A percentile compares a stretch with the other conserved stretches of the same genome.
phyloP scores from a whole-genome alignment of 106 monocot genomes.

The Agapanthus africanus region DNA sequence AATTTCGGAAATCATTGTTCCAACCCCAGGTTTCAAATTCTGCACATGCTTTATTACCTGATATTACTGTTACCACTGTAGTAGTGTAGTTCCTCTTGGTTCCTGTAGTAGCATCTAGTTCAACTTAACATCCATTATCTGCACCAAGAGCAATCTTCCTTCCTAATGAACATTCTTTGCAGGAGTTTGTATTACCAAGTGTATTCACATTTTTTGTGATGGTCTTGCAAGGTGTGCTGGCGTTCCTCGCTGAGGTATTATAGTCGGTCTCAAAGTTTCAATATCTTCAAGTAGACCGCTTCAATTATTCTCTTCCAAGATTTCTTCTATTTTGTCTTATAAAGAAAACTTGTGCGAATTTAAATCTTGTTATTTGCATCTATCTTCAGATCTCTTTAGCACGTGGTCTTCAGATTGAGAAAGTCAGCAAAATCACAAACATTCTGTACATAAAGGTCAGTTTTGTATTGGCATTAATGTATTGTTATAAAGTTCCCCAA shows the following conservation, averaged over 20 bases:
- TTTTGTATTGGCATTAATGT: neutral
- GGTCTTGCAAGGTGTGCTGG: slow-evolving; percentile 33
- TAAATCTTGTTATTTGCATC: neutral
- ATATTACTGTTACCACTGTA: neutral
- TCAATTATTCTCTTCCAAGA: neutral
- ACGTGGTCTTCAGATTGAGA: slow-evolving; percentile 58
- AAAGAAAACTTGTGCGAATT: neutral
- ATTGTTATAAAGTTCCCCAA: neutral
- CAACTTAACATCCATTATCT: neutral
- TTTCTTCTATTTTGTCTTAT: neutral
- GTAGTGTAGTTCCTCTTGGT: neutral
- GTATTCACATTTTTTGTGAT: slow-evolving; percentile 28
- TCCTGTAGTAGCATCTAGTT: neutral
- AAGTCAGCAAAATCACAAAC: slow-evolving; percentile 42
- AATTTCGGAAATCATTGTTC: neutral
- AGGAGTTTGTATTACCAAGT: slow-evolving; percentile 46
- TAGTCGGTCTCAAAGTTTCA: neutral
- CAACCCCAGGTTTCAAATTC: neutral
- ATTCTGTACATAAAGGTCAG: slow-evolving; percentile 42
- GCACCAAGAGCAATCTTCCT: neutral
- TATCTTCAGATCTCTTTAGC: slow-evolving; percentile 37
- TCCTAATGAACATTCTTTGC: slow-evolving; percentile 9
- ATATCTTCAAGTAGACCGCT: neutral
- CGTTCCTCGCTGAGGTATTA: slow-evolving; percentile 58
- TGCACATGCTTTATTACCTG: neutral